Evolutionary conservation across 129 eudicot genomes (phyloP), one percentile per base, ranked within the genome.

Genomic region (Helichrysum umbraculigerum): DNA sequence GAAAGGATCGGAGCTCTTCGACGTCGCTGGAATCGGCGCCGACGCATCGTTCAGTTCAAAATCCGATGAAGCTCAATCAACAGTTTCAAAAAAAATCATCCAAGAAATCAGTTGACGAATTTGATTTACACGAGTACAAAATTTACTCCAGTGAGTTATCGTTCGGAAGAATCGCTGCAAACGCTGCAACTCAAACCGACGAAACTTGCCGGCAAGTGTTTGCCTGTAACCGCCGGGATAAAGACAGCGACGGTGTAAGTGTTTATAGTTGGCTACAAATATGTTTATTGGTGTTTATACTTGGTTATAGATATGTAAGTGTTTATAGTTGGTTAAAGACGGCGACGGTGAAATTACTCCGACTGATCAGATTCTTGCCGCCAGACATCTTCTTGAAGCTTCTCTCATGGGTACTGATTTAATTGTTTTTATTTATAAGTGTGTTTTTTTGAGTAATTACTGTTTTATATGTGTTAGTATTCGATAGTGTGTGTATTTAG

Each of bases 121-220:
- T 90, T 72, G 92, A 88, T 76, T 73, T 86, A 3, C 81, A 90
- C 32, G 97, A 93, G 70, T 93, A 90, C 84, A 88, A 83, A 80
- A 92, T 87, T 30, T 88, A 88, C 86, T 80, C 91, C 69, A 72
- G 86, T 32, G 98, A 87, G 57, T 71, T 86, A 37, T 68, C 84
- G 54, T 60, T 81, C 30, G 66, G 76, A 10, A 54, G 68, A 51
- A 81, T 74, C 44, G 76, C 88, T 5, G 92, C 97, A 28, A 81
- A 93, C 81, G 98, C 92, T 12, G 83, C 97, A 16, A 90, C 97
- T 60, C 98, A 93, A 81, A 93, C 98, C 1, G 91, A 87, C 67
- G 89, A 87, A 44, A 76, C 21, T 34, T 81, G 91, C 28, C 83
- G 85, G 3, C 84, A 25, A 25, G 28, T 25, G 28, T 25, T 25